Evolutionary conservation across 2,329 filamentous ascomycete species (phyloP), one percentile per base, ranked within the genome.

Genomic region (Zymoseptoria brevis): DNA sequence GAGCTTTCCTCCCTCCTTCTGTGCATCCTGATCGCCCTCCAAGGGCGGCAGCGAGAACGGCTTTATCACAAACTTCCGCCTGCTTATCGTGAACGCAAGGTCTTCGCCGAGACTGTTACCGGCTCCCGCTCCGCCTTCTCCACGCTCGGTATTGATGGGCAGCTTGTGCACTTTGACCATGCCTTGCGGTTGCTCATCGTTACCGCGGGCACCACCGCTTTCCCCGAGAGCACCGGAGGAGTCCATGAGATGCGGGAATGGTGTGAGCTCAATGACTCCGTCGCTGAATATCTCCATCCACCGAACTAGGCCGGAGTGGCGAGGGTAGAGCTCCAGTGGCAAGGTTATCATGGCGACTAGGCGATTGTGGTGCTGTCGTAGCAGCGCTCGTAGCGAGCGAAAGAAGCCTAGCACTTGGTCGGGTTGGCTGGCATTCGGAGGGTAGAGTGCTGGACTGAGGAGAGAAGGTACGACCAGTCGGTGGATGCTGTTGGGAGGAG

Each of bases 21-120:
- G 83, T 13, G 80, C 83, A 67, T 84, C 83, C 50, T 76, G 82
- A 64, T 91, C 90, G 1, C 88, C 90, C 57, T 91, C 89, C 49
- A 93, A 79, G 0, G 94, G 94, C 24, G 94, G 94, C 50, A 99
- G 78, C 71, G 88, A 94, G 74, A 91, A 96, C 0, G 91, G 90
- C 68, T 87, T 89, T 64, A 99, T 90, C 48, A 90, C 83, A 65
- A 99, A 85, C 55, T 90, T 92, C 67, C 83, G 86, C 68, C 90
- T 81, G 72, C 90, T 96, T 55, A 99, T 76, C 61, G 86, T 92
- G 73, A 99, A 99, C 4, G 91, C 91, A 74, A 96, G 82, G 74
- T 96, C 91, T 69, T 96, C 89, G 22, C 89, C 86, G 57, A 87
- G 81, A 62, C 85, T 75, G 26, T 77, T 76, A 1, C 73, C 85